Percentiles rank a stretch among this genome's conserved stretches.
These are phyloP conservation scores for Pseudofabraea citricarpa DNA, from an alignment of 2,329 filamentous ascomycete species.

Conservation along the genomic window DNA sequence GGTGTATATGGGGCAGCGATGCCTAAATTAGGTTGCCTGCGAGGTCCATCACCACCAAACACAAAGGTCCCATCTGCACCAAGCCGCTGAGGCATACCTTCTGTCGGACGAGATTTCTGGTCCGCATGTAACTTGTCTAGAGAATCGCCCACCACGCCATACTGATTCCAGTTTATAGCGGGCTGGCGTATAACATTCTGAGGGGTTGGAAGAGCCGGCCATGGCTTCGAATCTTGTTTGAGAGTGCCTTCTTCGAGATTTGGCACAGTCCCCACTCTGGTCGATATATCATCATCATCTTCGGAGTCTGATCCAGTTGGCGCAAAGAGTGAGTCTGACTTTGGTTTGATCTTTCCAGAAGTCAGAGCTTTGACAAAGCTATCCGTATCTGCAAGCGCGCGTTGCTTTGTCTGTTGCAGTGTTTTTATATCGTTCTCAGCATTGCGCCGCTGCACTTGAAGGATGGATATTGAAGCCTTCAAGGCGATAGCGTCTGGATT, in stretches of 20 bases:
- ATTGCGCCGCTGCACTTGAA: slow-evolving; percentile 80
- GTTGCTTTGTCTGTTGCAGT: slow-evolving; percentile 64
- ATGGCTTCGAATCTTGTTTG: slow-evolving; percentile 30
- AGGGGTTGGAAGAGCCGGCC: slow-evolving; percentile 65
- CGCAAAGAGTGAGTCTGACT: slow-evolving; percentile 14
- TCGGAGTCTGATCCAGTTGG: slow-evolving; percentile 23
- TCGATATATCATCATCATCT: slow-evolving; percentile 14
- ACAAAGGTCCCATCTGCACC: slow-evolving; percentile 43
- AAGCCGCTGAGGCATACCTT: slow-evolving; percentile 44
- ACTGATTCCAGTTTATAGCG: slow-evolving; percentile 91
- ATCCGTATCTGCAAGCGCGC: slow-evolving; percentile 65
- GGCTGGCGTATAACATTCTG: slow-evolving; percentile 84
- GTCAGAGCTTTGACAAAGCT: slow-evolving; percentile 66
- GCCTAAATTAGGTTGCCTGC: slow-evolving; percentile 42
- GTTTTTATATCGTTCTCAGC: slow-evolving; percentile 70
- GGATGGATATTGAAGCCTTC: slow-evolving; percentile 75
- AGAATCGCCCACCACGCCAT: slow-evolving; percentile 80
- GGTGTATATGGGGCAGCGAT: slow-evolving; percentile 55
- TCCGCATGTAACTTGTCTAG: slow-evolving; percentile 82
- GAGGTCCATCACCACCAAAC: slow-evolving; percentile 31
- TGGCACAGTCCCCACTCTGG: not conserved
- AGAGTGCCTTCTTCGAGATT: not conserved
- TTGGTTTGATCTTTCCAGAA: slow-evolving; percentile 49
- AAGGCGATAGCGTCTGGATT: slow-evolving; percentile 88
- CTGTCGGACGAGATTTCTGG: slow-evolving; percentile 61